Percentiles rank a stretch among this genome's conserved stretches.
phyloP scores from a whole-genome alignment of 1,284 basidiomycete genomes.

The Erythrobasidium hasegawianum region DNA sequence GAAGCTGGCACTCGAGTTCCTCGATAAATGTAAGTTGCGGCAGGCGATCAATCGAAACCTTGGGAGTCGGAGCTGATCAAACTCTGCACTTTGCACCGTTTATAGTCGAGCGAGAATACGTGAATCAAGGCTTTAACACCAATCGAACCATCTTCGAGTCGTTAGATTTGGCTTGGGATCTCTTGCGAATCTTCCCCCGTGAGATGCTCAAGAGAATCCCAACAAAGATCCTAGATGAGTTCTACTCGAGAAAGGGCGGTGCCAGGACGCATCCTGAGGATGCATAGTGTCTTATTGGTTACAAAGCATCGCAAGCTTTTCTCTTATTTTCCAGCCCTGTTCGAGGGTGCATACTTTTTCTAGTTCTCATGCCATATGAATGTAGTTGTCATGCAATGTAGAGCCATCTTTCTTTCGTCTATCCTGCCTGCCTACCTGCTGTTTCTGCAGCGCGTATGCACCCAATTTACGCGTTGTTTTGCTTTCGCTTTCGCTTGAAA shows the following conservation, averaged over 20 bases:
- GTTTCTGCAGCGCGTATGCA: not conserved
- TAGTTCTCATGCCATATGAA: too few relatives aligned
- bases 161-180: conserved; percentile 92
- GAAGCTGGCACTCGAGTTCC: conserved; percentile 53
- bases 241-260: conserved; percentile 27
- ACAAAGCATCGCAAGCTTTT: not conserved
- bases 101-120: conserved; percentile 92
- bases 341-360: too few relatives aligned
- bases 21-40: not conserved
- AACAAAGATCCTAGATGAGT: conserved; percentile 64
- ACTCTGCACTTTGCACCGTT: too few relatives aligned
- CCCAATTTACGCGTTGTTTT: conserved; percentile 1
- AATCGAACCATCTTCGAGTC: conserved; percentile 95
- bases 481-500: not conserved
- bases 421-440: not conserved
- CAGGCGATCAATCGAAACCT: too few relatives aligned
- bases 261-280: conserved; percentile 27
- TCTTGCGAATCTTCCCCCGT: conserved; percentile 97
- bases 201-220: conserved; percentile 82
- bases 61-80: too few relatives aligned
- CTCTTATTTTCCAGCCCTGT: too few relatives aligned
- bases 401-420: not conserved
- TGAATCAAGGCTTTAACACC: conserved; percentile 93
- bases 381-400: not conserved
- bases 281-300: not conserved